phyloP scores from a whole-genome alignment of 202 grass and related monocot species.

The Schoenoplectus triqueter region DNA sequence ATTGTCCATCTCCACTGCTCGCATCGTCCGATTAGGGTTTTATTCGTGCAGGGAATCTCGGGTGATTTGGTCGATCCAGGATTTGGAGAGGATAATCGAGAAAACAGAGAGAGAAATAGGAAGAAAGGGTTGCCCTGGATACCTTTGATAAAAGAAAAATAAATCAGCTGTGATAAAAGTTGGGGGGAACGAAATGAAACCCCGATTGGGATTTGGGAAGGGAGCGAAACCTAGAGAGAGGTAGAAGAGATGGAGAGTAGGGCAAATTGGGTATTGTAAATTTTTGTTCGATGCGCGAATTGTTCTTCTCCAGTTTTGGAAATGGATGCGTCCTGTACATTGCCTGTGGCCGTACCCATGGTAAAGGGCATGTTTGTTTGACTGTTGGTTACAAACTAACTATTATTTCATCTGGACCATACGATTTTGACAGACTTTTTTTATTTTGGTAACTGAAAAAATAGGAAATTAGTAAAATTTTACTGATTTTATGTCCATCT shows the following conservation, averaged over 20 bases:
- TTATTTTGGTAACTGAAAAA: too few relatives aligned
- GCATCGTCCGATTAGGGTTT: conserved; percentile 52
- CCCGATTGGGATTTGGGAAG: neutral
- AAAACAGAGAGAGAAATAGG: neutral
- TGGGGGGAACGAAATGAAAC: conserved; percentile 25
- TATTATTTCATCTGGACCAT: too few relatives aligned
- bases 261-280: too few relatives aligned
- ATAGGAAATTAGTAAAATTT: too few relatives aligned
- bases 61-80: conserved; percentile 17
- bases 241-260: neutral
- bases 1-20: conserved; percentile 55
- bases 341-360: too few relatives aligned
- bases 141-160: neutral
- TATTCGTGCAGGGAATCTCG: neutral
- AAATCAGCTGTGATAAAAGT: neutral
- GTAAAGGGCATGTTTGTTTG: too few relatives aligned
- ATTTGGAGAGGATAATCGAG: conserved; percentile 24
- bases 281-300: too few relatives aligned
- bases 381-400: too few relatives aligned
- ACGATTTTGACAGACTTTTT: too few relatives aligned
- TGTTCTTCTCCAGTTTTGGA: too few relatives aligned
- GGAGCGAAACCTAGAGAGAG: conserved; percentile 41
- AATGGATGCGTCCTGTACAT: too few relatives aligned
- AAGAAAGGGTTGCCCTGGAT: neutral
- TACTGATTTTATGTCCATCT: too few relatives aligned